These are phyloP conservation scores for Schwanniomyces sp. DNA, from an alignment of 805 yeast genomes.

Conservation along the genomic window DNA sequence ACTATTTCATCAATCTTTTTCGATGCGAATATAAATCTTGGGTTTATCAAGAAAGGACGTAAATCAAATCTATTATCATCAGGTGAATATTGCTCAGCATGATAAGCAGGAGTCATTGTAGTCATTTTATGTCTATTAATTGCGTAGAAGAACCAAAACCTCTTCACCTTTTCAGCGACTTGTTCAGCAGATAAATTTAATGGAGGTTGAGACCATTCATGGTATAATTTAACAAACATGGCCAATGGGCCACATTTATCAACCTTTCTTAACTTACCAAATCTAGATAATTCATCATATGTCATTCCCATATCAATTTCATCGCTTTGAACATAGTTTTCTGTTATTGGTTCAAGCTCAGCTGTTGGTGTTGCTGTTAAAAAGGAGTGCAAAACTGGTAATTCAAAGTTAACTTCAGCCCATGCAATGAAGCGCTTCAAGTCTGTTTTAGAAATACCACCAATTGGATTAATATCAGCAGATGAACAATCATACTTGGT, in stretches of 20 bases:
- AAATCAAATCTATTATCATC: constrained; percentile 96
- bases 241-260: constrained; percentile 96
- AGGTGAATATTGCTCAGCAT: constrained; percentile 97
- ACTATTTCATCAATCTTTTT: constrained; percentile 84
- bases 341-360: constrained; percentile 94
- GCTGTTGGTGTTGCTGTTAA: constrained; percentile 96
- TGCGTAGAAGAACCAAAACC: constrained; percentile 91
- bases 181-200: constrained; percentile 70
- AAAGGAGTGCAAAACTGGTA: constrained; percentile 78
- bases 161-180: constrained; percentile 88
- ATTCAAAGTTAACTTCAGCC: constrained; percentile 64
- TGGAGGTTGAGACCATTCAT: constrained; percentile 82
- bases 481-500: constrained; percentile 97
- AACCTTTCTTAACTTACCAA: constrained; percentile 88
- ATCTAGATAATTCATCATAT: constrained; percentile 86
- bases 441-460: constrained; percentile 97
- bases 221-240: constrained; percentile 86
- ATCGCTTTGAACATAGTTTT: constrained; percentile 89
- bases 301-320: constrained; percentile 99
- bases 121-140: constrained; percentile 97
- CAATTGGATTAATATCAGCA: constrained; percentile 97
- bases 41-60: constrained; percentile 92
- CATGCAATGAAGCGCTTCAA: constrained; percentile 81
- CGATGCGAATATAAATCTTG: constrained; percentile 86
- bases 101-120: constrained; percentile 94